Conservation (phyloP, 805 yeast species). For the Peterozyma toletana region DNA sequence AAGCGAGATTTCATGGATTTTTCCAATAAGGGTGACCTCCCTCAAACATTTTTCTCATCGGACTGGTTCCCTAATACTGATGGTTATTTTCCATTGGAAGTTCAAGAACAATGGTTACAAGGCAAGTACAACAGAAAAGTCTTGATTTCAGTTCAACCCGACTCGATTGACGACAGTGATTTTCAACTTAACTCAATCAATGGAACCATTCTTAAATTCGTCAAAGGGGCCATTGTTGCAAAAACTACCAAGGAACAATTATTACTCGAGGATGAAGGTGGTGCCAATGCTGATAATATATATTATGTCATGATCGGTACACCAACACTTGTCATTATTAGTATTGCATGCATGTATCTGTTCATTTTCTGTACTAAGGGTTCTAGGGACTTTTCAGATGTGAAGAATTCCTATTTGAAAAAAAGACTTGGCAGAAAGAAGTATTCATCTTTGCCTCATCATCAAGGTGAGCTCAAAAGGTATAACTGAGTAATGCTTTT, state of each 20-base stretch:
- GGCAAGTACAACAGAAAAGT: conserved; percentile 47
- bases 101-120: conserved; percentile 58
- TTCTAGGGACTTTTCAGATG: conserved; percentile 44
- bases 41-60: conserved; percentile 48
- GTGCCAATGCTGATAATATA: conserved; percentile 30
- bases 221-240: conserved; percentile 46
- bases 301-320: conserved; percentile 58
- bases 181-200: conserved; percentile 40
- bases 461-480: conserved; percentile 4
- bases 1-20: conserved; percentile 24
- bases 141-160: conserved; percentile 69
- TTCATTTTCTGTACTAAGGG: conserved; percentile 50
- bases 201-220: conserved; percentile 35
- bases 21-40: conserved; percentile 18
- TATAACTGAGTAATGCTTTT: no score
- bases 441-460: conserved; percentile 7
- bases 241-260: conserved; percentile 31
- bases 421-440: conserved; percentile 5
- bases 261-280: conserved; percentile 25
- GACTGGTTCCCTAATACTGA: conserved; percentile 61
- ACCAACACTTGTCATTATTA: conserved; percentile 58
- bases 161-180: conserved; percentile 55
- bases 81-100: conserved; percentile 59
- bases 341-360: conserved; percentile 56
- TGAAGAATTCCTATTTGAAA: conserved; percentile 24